Evolutionary conservation across 2,329 filamentous ascomycete genomes (phyloP).

Genomic region (Sporothrix curviconia): DNA sequence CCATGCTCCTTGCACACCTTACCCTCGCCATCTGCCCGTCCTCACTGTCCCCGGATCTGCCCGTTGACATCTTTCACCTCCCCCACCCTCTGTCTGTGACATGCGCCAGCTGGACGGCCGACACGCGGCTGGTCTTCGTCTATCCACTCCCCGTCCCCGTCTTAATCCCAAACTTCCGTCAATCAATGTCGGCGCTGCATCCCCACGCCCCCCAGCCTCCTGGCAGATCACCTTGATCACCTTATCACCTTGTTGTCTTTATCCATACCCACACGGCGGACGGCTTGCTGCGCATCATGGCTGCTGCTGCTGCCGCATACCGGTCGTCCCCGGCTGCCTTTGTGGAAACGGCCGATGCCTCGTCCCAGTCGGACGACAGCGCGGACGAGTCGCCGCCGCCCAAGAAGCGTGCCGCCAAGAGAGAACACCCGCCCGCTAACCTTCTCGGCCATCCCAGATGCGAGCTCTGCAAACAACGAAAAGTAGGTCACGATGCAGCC

Average conservation of each 20-base stretch:
- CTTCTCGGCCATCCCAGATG: slow-evolving; percentile 41
- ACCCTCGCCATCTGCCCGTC: background rate
- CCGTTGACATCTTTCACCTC: background rate
- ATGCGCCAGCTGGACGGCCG: background rate
- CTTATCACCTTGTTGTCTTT: background rate
- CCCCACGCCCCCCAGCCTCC: slow-evolving; percentile 3
- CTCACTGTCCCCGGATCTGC: background rate
- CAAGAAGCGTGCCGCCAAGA: slow-evolving; percentile 1
- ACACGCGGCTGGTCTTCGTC: background rate
- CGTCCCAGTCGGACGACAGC: slow-evolving; percentile 14
- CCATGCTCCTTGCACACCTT: background rate
- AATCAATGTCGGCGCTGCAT: slow-evolving; percentile 1
- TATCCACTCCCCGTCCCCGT: slow-evolving; percentile 3
- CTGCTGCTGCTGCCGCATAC: background rate
- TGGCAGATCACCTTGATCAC: background rate
- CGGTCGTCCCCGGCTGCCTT: background rate
- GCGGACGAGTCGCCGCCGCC: slow-evolving; percentile 3
- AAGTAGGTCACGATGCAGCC: slow-evolving; percentile 44
- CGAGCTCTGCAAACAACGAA: slow-evolving; percentile 74
- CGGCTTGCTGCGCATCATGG: background rate
- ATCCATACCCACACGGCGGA: background rate
- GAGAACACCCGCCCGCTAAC: slow-evolving; percentile 1
- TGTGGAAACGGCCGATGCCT: background rate
- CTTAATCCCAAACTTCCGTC: slow-evolving; percentile 3
- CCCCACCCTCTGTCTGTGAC: background rate